phyloP scores from a whole-genome alignment of 768 basidiomycete species.

The Phylloporus arenicola region DNA sequence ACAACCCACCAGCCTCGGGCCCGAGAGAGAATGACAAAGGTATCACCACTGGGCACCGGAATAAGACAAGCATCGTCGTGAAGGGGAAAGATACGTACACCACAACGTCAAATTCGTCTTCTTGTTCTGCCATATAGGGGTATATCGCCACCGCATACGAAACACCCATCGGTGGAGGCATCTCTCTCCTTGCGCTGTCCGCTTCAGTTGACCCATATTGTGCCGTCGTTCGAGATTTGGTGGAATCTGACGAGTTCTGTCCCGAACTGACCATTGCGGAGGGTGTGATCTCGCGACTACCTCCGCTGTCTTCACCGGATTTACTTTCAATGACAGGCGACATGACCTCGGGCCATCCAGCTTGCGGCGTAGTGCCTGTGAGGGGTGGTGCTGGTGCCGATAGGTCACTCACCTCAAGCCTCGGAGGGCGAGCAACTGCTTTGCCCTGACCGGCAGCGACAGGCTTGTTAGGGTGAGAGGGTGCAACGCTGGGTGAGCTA shows the following conservation, averaged over 20 bases:
- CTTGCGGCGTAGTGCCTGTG: conserved; percentile 59
- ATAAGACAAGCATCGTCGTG: conserved; percentile 1
- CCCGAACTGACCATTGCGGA: conserved; percentile 28
- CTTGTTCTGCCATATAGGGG: conserved; percentile 97
- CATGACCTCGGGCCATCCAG: conserved; percentile 71
- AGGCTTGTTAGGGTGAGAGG: conserved; percentile 21
- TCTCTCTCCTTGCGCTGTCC: conserved; percentile 37
- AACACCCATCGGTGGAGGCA: conserved; percentile 47
- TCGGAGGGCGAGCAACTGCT: conserved; percentile 53
- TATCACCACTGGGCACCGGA: conserved; percentile 62
- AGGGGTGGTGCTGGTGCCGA: conserved; percentile 46
- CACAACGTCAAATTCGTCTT: conserved; percentile 96
- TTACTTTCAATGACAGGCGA: conserved; percentile 53
- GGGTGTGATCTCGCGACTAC: conserved; percentile 32
- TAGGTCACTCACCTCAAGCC: conserved; percentile 63
- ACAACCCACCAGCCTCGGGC: conserved; percentile 99
- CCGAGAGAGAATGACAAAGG: conserved; percentile 87
- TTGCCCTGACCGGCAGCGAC: conserved; percentile 28
- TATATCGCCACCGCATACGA: conserved; percentile 98
- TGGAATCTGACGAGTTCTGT: conserved; percentile 24
- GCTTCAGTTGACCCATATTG: conserved; percentile 23
- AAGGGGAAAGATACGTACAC: conserved; percentile 56
- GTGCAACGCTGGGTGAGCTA: conserved; percentile 16
- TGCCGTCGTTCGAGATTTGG: conserved; percentile 15
- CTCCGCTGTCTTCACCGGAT: conserved; percentile 38